Percentiles rank a stretch among this genome's conserved stretches.
phyloP scores from a whole-genome alignment of 2,329 filamentous ascomycete species.

The Chaetomium strumarium region DNA sequence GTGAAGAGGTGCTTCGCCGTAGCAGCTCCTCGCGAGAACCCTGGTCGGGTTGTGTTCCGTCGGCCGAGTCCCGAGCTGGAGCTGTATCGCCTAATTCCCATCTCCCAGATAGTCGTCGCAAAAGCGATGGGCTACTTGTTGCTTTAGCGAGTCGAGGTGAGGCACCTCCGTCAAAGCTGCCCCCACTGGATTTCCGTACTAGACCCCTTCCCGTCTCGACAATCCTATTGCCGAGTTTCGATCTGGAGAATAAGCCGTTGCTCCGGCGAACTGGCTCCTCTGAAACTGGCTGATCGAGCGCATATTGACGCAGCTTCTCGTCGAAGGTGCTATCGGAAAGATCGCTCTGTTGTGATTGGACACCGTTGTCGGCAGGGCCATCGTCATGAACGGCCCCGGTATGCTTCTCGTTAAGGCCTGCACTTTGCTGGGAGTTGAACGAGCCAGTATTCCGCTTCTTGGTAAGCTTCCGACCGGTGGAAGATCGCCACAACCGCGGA shows the following conservation, averaged over 20 bases:
- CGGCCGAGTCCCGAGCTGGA: conserved; percentile 10
- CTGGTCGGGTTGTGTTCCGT: conserved; percentile 22
- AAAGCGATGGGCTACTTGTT: conserved; percentile 16
- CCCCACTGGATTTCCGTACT: conserved; percentile 32
- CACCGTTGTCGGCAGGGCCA: conserved; percentile 12
- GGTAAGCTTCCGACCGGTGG: conserved; percentile 27
- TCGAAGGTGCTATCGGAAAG: conserved; percentile 30
- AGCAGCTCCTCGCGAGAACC: conserved; percentile 17
- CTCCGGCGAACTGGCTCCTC: conserved; percentile 25
- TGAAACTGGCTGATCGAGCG: conserved; percentile 24
- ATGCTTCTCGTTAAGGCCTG: neutral
- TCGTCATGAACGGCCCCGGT: conserved; percentile 13
- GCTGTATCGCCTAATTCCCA: conserved; percentile 15
- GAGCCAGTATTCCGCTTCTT: neutral
- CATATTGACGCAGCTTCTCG: conserved; percentile 27
- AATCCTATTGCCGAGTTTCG: conserved; percentile 31
- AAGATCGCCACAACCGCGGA: conserved; percentile 39
- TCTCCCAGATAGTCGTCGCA: conserved; percentile 20
- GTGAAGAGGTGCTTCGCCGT: conserved; percentile 3
- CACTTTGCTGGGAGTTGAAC: conserved; percentile 2
- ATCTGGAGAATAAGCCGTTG: conserved; percentile 33
- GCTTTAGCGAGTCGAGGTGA: conserved; percentile 20
- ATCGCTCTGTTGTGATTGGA: conserved; percentile 20
- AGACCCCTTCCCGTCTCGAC: conserved; percentile 33
- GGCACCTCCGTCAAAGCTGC: conserved; percentile 28